Evolutionary conservation across 306 rosid genomes (phyloP), one percentile per base, ranked within the genome.

Genomic region (Vicia villosa): DNA sequence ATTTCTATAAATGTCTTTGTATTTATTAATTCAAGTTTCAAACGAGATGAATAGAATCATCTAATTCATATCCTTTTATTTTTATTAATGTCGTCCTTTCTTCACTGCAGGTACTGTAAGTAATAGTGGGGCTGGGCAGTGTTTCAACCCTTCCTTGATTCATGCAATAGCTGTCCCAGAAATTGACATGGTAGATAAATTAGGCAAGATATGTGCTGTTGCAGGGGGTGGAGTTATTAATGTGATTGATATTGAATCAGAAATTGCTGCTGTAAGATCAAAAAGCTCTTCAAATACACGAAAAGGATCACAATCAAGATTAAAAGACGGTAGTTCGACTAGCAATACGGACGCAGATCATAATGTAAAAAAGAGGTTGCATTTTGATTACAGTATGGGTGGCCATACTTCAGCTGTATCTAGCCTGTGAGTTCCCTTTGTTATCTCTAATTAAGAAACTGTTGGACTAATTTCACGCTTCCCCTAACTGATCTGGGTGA

Each of bases 381-480:
- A 87, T 76, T 83, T 91, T 85, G 97, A 88, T 87, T 88, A 79
- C 83, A 34, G 88, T 28, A 69, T 85, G 57, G 92, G 99, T 30
- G 95, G 99, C 45, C 99, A 88, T 65, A 75, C 87, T 57, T 88
- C 97, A 52, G 91, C 96, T 62, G 82, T 88, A 74, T 88, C 97
- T 66, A 81, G 92, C 74, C 82, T 84, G 99, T 87, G 78, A 86
- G 97, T 84, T 84, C 50, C 38, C 56, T 69, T 60, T 72, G 49
- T 26, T 43, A 49, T 79, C 60, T 72, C 61, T 73, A 63, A 41
- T 65, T 36, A 68, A 46, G 34, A 24, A 40, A 60, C 52, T 12
- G 38, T 72, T 13, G 45, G 66, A 72, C 52, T 9, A 42, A 47
- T 70, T 61, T 77, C 63, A 38, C 64, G 45, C 67, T 43, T 70